A percentile compares a stretch with the other conserved stretches of the same genome.
These are phyloP conservation scores for Calonectria fujianensis DNA, from an alignment of 2,329 filamentous ascomycete species.

Conservation along the genomic window DNA sequence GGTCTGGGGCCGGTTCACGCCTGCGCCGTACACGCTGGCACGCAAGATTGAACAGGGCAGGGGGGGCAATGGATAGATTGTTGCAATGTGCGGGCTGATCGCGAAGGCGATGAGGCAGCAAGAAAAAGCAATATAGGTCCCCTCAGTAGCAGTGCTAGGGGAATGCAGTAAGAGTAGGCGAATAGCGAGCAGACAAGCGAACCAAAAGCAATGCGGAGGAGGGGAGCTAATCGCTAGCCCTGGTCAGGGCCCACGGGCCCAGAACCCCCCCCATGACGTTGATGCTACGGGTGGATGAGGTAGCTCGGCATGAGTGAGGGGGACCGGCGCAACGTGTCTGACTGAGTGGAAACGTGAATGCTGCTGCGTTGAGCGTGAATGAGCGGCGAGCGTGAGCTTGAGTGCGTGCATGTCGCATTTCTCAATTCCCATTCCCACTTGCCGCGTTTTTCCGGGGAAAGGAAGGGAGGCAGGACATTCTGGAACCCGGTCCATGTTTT, in stretches of 20 bases:
- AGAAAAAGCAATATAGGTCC: conserved; percentile 17
- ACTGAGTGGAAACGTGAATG: conserved; percentile 6
- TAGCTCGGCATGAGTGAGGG: conserved; percentile 7
- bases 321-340: conserved; percentile 9
- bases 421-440: too few relatives aligned
- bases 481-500: conserved; percentile 29
- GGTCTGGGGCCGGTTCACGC: conserved; percentile 17
- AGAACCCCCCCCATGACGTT: conserved; percentile 29
- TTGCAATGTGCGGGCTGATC: conserved; percentile 23
- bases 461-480: conserved; percentile 20
- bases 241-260: not conserved
- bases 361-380: conserved; percentile 10
- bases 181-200: conserved; percentile 7
- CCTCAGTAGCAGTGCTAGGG: not conserved
- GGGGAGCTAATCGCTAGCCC: not conserved
- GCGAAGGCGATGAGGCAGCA: conserved; percentile 8
- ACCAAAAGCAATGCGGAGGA: conserved; percentile 19
- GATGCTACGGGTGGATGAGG: conserved; percentile 12
- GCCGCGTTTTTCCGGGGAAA: conserved; percentile 16
- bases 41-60: conserved; percentile 18
- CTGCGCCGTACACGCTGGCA: conserved; percentile 28
- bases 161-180: conserved; percentile 9
- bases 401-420: conserved; percentile 36
- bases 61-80: not conserved
- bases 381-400: conserved; percentile 33